phyloP scores from a whole-genome alignment of 306 rosid genomes.

The Medicago truncatula region MtrunA17r5.0-ANR NC_053045.1:60486001-60486500 shows the following conservation, averaged over 20 bases:
- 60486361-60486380: not conserved
- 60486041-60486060: too few relatives aligned
- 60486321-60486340: not conserved
- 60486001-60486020: not conserved
- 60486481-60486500: not conserved
- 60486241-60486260: not conserved
- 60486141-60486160: not conserved
- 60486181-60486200: not conserved
- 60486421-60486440: not conserved
- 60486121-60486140: not conserved
- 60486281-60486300: not conserved
- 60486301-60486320: not conserved
- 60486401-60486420: not conserved
- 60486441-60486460: not conserved
- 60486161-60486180: not conserved
- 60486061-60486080: not conserved
- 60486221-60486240: not conserved
- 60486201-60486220: not conserved
- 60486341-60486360: not conserved
- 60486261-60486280: conserved; percentile 26
- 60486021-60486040: too few relatives aligned
- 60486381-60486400: not conserved
- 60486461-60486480: too few relatives aligned
- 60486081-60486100: not conserved
- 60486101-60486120: not conserved